A percentile compares a stretch with the other conserved stretches of the same genome.
Evolutionary conservation across 2,329 filamentous ascomycete species (phyloP).

Genomic region (Ciborinia camelliae): DNA sequence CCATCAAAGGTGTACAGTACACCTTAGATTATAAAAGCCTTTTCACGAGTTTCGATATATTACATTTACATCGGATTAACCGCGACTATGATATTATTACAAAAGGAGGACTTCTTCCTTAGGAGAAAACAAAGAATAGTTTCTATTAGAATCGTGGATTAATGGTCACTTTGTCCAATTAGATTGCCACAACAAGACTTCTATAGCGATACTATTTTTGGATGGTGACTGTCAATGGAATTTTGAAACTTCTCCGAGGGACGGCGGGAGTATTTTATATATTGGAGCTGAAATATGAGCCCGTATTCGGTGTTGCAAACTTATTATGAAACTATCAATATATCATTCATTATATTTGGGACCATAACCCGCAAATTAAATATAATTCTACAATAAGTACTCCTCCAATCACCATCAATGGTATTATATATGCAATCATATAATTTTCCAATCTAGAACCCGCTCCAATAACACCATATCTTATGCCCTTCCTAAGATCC

Average conservation of each 20-base stretch:
- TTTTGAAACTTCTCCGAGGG: background rate
- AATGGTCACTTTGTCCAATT: background rate
- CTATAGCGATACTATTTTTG: background rate
- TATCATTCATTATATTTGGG: constrained; percentile 4
- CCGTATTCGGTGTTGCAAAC: background rate
- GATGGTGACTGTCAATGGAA: background rate
- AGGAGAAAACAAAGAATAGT: background rate
- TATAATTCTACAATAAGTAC: constrained; percentile 11
- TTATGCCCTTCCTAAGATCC: background rate
- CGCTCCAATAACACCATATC: background rate
- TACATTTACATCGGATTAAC: background rate
- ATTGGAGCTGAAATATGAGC: background rate
- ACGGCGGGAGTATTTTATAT: background rate
- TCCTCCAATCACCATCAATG: background rate
- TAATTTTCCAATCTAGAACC: constrained; percentile 5
- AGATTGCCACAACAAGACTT: background rate
- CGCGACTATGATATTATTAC: background rate
- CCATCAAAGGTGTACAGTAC: background rate
- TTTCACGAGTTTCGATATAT: background rate
- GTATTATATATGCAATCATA: constrained; percentile 1
- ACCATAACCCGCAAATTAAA: background rate
- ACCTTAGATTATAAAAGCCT: background rate
- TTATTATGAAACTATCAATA: background rate
- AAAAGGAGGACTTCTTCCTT: background rate
- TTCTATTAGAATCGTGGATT: background rate